Base-by-base conservation (phyloP, 495 filamentous ascomycete species). In the Astrocystis sublimbata region DNA sequence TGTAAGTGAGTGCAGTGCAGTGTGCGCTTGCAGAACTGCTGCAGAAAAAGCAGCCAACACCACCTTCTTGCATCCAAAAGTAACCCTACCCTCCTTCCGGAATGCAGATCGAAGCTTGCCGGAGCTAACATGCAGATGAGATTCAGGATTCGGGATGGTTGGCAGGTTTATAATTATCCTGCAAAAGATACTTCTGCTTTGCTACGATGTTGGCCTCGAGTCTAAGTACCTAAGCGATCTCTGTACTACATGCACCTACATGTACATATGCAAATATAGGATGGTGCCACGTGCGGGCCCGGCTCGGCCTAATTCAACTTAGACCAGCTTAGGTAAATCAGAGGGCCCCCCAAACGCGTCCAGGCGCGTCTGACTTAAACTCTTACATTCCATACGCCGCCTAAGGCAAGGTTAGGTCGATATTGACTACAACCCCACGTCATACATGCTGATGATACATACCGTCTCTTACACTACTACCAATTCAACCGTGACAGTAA, bases 11-110 rank as follows among this genome's bases (percentile, higher is more conserved):
- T 2, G 23, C 23, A 15, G 45, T 28, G 30, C 4, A 26, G 2
- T 23, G 24, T 30, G 8, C 2, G 23, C 41, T 24, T 54, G 52
- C 52, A 56, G 52, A 56, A 56, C 38, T 56, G 52, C 28, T 56
- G 42, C 52, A 6, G n/a, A n/a, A n/a, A n/a, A n/a, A n/a, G n/a
- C n/a, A n/a, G n/a, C n/a, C n/a, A n/a, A n/a, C n/a, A n/a, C n/a
- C n/a, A n/a, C n/a, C n/a, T n/a, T n/a, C n/a, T n/a, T 56, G 36
- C 52, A 42, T 56, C 31, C 23, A 17, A 15, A n/a, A 12, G 36
- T 7, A 4, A 35, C 52, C 52, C 52, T 23, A 41, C 52, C 24
- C 7, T 28, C 24, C 4, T n/a, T 47, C 24, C n/a, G 21, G 43
- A 3, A 12, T 30, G 45, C 23, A 47, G 45, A 26, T n/a, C 17